Base-by-base conservation (phyloP, 805 yeast species). In the Ogataea methanolica region DNA sequence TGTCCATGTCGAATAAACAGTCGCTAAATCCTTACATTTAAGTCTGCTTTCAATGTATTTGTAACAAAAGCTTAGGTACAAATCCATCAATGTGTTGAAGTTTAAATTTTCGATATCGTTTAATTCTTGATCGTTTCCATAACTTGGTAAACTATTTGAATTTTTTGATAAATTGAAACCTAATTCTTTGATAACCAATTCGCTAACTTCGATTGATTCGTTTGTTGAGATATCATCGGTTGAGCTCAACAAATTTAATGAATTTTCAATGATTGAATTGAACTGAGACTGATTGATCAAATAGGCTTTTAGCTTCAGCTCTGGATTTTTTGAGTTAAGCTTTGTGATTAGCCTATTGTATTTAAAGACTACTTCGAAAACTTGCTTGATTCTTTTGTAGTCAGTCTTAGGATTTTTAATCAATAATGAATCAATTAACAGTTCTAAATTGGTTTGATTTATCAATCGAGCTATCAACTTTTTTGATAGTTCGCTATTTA, bases 31-130 rank as follows among this genome's bases (percentile, higher is more conserved):
- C 36, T 62, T 59, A 11, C 41, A 26, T 0, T 39, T 6, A 11
- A 59, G 49, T 33, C 62, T 52, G 15, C 57, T 50, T 37, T 58
- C 60, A 7, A 68, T 62, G 43, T 55, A 45, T 21, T 47, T 33
- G 43, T 68, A 68, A 40, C 63, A 53, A 39, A 59, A 58, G 14
- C 53, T 50, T n/a, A 66, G 50, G 41, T 61, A 66, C 17, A 46
- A 47, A 17, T 62, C 62, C 16, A 15, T 26, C 23, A 58, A 45
- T n/a, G 57, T 41, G 41, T 55, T 54, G 22, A 43, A 52, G 15
- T 49, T 43, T 3, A 56, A 22, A 19, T 51, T 51, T 12, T 48
- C 36, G 21, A 59, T 43, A 12, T 48, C 43, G n/a, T 47, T 39
- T 5, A 43, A 16, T 7, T 37, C 33, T 29, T 46, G 34, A 17